A percentile compares a stretch with the other conserved stretches of the same genome.
Conservation (phyloP, 306 rosid genomes). For the Adenanthera pavonina region DNA sequence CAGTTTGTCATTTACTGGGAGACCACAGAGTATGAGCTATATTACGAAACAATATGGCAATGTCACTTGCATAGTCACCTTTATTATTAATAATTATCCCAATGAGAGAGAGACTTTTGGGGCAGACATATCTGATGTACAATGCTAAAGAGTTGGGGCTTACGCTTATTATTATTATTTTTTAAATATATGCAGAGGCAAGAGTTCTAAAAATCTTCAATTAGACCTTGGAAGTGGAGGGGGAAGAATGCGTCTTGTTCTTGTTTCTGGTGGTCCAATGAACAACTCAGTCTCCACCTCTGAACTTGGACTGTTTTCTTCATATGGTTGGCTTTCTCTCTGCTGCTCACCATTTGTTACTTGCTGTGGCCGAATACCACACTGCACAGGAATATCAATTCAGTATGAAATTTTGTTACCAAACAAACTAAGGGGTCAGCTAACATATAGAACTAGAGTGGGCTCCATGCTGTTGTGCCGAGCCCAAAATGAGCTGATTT, state of each 20-base stretch:
- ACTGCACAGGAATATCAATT: constrained; percentile 35
- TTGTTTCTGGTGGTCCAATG: constrained; percentile 61
- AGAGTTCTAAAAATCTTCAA: background rate
- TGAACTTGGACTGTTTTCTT: constrained; percentile 52
- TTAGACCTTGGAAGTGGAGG: constrained; percentile 10
- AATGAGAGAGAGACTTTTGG: background rate
- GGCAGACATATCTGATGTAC: constrained; percentile 17
- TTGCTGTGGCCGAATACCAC: constrained; percentile 27
- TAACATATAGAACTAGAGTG: too few species aligned
- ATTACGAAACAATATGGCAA: background rate
- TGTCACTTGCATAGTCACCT: background rate
- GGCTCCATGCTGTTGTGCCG: too few species aligned
- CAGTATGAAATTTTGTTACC: background rate
- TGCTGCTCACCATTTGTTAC: constrained; percentile 24
- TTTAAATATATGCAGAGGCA: background rate
- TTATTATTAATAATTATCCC: constrained; percentile 21
- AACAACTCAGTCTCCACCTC: constrained; percentile 67
- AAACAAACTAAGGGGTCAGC: background rate
- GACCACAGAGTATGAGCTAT: background rate
- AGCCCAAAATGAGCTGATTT: too few species aligned
- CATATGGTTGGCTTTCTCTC: constrained; percentile 25
- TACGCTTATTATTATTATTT: background rate
- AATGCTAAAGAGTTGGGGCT: constrained; percentile 15
- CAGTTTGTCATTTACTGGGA: background rate
- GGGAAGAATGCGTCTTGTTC: constrained; percentile 36